Evolutionary conservation across 225 moss, liverwort and hornwort genomes (phyloP).

Genomic region (Polytrichum commune): DNA sequence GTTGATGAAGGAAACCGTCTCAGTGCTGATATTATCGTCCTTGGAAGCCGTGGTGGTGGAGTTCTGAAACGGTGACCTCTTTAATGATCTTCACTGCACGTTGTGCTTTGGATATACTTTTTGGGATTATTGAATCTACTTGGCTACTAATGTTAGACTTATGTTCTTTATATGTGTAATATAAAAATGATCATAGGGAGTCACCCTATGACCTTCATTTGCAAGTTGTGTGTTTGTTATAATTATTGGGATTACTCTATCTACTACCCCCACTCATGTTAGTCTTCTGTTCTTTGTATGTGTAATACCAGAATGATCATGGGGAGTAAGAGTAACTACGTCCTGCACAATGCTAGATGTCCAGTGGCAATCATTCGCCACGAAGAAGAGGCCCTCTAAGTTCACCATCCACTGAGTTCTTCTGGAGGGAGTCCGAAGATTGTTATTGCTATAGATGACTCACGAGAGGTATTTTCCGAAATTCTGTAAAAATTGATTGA

Average conservation of each 20-base stretch:
- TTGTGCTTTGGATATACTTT: not conserved
- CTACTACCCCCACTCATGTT: no score
- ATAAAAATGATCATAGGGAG: no score
- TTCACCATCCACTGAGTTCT: slow-evolving; percentile 60
- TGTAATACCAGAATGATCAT: slow-evolving; percentile 25
- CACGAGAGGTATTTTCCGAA: slow-evolving; percentile 51
- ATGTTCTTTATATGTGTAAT: no score
- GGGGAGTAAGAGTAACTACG: slow-evolving; percentile 95
- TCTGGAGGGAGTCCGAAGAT: slow-evolving; percentile 51
- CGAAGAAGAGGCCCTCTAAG: slow-evolving; percentile 50
- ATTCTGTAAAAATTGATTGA: no score
- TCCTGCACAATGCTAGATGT: slow-evolving; percentile 82
- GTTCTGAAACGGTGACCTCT: slow-evolving; percentile 56
- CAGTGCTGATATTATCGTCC: slow-evolving; percentile 70
- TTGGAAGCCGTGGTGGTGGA: slow-evolving; percentile 76
- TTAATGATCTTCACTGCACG: not conserved
- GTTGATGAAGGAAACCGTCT: slow-evolving; percentile 82
- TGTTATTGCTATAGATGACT: slow-evolving; percentile 89
- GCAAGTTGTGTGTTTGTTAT: no score
- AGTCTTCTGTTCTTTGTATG: no score
- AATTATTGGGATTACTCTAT: no score
- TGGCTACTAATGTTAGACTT: no score
- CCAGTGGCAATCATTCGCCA: slow-evolving; percentile 85
- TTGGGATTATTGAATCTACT: no score
- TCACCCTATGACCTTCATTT: no score